Evolutionary conservation across 2,329 filamentous ascomycete species (phyloP), one percentile per base, ranked within the genome.

Genomic region (Ophiostoma tasmaniense): DNA sequence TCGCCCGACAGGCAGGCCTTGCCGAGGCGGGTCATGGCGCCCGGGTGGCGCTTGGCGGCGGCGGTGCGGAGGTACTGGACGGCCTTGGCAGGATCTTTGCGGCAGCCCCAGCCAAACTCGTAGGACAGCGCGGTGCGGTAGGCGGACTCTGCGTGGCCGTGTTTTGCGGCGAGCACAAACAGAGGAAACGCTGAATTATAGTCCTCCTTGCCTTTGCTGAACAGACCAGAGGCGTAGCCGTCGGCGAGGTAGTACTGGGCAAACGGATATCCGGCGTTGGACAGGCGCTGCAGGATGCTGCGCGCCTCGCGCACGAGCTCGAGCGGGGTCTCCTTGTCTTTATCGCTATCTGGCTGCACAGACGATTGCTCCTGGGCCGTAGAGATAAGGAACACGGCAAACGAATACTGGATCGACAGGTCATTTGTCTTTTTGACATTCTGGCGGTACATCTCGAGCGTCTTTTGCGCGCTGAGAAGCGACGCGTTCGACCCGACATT

Each of bases 361-460:
- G 33, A 33, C 3, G 33, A 33, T 33, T 90, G 86, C 76, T 96
- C 91, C 76, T 92, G 90, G 55, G 94, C 93, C 1, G 92, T 90
- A 64, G 93, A 91, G 73, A 98, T 90, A 81, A 99, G 88, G 78
- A 96, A 97, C 50, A 98, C 86, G 1, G 95, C 95, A 79, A 99
- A 98, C 37, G 96, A 95, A 78, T 98, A 98, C 78, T 97, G 93
- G 42, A 96, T 91, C 3, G 90, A 89, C 20, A 89, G 84, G 78
- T 97, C 93, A 72, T 90, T 95, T 2, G 95, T 96, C 82, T 99
- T 99, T 81, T 97, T 98, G 70, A 97, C 92, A 76, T 98, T 99
- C 68, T 90, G 89, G 62, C 94, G 87, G 78, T 99, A 99, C 94
- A 98, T 97, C 68, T 98, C 93, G 66, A 99, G 85, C 1, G 95